Evolutionary conservation across 768 basidiomycete species (phyloP).

Genomic region (Russula sp.): DNA sequence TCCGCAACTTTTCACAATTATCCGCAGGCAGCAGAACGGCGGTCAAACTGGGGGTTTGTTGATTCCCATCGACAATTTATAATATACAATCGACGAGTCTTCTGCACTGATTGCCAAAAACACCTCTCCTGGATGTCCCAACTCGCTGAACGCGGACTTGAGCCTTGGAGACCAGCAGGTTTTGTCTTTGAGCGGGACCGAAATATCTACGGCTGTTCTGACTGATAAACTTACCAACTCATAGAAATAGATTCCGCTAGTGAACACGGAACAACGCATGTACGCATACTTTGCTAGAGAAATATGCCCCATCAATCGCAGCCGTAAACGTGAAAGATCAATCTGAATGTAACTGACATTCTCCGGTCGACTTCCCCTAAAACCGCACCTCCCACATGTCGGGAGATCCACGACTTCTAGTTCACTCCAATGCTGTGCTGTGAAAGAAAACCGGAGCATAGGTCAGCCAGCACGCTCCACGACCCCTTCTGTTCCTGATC

Average conservation of each 20-base stretch:
- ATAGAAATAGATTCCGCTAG: constrained; percentile 14
- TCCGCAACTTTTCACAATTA: neutral
- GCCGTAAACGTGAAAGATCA: neutral
- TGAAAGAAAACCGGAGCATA: neutral
- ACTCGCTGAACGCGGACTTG: constrained; percentile 9
- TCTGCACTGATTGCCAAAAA: constrained; percentile 19
- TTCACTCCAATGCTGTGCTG: constrained; percentile 19
- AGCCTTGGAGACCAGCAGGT: constrained; percentile 1
- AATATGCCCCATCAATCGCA: neutral
- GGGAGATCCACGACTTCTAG: constrained; percentile 20
- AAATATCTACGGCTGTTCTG: neutral
- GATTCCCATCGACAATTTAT: constrained; percentile 16
- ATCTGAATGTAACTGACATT: constrained; percentile 4
- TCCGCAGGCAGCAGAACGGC: neutral
- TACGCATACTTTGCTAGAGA: neutral
- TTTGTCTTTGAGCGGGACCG: neutral
- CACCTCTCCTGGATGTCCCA: constrained; percentile 9
- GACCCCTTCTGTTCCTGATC: neutral
- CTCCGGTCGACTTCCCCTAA: constrained; percentile 16
- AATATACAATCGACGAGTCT: constrained; percentile 23
- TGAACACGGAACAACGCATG: constrained; percentile 13
- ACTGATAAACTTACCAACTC: constrained; percentile 17
- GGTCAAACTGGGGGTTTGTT: constrained; percentile 13
- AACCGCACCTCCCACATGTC: constrained; percentile 19
- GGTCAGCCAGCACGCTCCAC: neutral